phyloP scores from a whole-genome alignment of 495 filamentous ascomycete genomes.

The Margaritispora aquatica region DNA sequence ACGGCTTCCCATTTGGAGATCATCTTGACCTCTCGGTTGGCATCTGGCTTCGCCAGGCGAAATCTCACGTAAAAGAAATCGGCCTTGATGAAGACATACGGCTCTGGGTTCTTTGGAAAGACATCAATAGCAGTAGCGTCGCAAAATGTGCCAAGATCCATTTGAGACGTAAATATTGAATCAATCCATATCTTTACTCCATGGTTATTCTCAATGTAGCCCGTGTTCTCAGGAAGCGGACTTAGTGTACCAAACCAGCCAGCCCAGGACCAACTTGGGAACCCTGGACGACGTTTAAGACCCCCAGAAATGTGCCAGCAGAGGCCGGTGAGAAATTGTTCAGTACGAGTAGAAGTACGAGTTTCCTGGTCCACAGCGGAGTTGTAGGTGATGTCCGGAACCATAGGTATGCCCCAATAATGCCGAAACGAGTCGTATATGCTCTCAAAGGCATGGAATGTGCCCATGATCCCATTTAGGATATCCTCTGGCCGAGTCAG shows the following conservation, averaged over 20 bases:
- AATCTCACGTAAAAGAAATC: not conserved
- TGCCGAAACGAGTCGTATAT: not conserved
- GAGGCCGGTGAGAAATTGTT: not conserved
- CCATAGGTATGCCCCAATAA: not conserved
- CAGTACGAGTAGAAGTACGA: not conserved
- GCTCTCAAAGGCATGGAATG: not conserved
- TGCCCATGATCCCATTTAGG: not conserved
- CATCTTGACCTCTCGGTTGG: not conserved
- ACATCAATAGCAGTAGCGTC: not conserved
- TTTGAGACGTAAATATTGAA: not conserved
- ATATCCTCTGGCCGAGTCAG: not conserved
- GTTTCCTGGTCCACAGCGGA: not conserved
- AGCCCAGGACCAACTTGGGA: conserved; percentile 1
- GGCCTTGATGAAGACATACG: not conserved
- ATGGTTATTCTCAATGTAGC: not conserved
- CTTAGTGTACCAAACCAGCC: not conserved
- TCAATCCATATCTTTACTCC: not conserved
- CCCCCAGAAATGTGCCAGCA: not conserved
- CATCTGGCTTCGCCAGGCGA: not conserved
- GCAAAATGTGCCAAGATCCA: not conserved
- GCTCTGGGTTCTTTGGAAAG: not conserved
- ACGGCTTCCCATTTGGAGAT: not conserved
- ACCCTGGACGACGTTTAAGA: not conserved
- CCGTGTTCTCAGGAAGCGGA: not conserved
- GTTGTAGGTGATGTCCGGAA: not conserved